Conservation (phyloP, 768 basidiomycete species). For the Rickenella mellea region DNA sequence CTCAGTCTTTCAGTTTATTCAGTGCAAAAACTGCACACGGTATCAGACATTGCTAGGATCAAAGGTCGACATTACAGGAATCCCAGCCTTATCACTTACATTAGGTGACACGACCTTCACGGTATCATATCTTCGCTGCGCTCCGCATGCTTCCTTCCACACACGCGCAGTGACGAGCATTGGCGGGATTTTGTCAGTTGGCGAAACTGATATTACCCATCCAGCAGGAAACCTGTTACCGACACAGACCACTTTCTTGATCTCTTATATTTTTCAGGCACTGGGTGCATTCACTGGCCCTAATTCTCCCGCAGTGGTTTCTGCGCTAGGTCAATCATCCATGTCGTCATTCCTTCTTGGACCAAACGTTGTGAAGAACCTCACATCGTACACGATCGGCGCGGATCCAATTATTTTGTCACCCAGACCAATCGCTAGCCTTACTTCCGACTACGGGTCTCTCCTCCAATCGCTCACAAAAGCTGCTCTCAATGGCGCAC, state of each 20-base stretch:
- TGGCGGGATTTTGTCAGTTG: slow-evolving; percentile 11
- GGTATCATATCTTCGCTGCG: slow-evolving; percentile 13
- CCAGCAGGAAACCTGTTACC: slow-evolving; percentile 12
- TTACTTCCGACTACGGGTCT: slow-evolving; percentile 13
- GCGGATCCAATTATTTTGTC: no score
- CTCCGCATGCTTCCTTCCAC: slow-evolving; percentile 15
- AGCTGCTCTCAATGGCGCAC: slow-evolving; percentile 10
- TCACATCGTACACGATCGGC: no score
- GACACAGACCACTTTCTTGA: slow-evolving; percentile 15
- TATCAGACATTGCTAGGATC: not conserved
- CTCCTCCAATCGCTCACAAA: slow-evolving; percentile 12
- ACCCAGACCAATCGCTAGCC: slow-evolving; percentile 7
- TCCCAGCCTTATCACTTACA: slow-evolving; percentile 9
- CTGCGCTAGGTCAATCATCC: not conserved
- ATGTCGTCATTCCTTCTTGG: slow-evolving; percentile 5
- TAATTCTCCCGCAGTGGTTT: slow-evolving; percentile 3
- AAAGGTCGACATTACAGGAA: slow-evolving; percentile 8
- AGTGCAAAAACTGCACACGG: slow-evolving; percentile 11
- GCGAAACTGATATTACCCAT: slow-evolving; percentile 11
- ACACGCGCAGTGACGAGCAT: slow-evolving; percentile 19
- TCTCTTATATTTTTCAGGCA: not conserved
- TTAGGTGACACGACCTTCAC: slow-evolving; percentile 13
- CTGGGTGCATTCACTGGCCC: slow-evolving; percentile 13
- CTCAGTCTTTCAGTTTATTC: slow-evolving; percentile 12
- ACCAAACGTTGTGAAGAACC: no score